Evolutionary conservation across 1,284 basidiomycete species (phyloP).

Genomic region (Boletus hoseneyae): DNA sequence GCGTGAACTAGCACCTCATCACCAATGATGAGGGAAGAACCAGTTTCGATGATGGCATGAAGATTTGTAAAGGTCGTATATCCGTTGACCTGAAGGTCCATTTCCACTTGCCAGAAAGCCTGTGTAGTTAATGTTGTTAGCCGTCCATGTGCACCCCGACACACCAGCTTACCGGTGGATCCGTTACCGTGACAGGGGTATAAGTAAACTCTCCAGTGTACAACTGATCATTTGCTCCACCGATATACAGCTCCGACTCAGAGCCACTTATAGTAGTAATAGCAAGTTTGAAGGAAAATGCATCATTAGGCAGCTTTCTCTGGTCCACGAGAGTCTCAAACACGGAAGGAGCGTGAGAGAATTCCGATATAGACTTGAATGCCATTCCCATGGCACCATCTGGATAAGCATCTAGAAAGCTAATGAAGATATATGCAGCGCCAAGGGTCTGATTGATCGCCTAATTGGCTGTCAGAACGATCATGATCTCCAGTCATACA

Average conservation of each 20-base stretch:
- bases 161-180: background rate
- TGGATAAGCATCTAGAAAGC: too few relatives aligned
- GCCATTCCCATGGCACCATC: slow-evolving; percentile 37
- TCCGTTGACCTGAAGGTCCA: slow-evolving; percentile 22
- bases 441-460: slow-evolving; percentile 27
- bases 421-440: too few relatives aligned
- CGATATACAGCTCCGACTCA: slow-evolving; percentile 37
- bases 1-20: background rate
- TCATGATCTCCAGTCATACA: background rate
- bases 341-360: slow-evolving; percentile 17
- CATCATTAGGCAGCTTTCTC: slow-evolving; percentile 20
- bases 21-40: too few relatives aligned
- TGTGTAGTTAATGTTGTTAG: slow-evolving; percentile 14
- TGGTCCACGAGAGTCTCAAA: slow-evolving; percentile 28
- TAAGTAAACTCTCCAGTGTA: slow-evolving; percentile 19
- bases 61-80: slow-evolving; percentile 37
- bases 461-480: slow-evolving; percentile 11
- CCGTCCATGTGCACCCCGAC: background rate
- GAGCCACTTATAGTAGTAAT: too few relatives aligned
- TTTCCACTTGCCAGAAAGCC: slow-evolving; percentile 42
- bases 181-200: slow-evolving; percentile 26
- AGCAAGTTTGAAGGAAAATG: slow-evolving; percentile 41
- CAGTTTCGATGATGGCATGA: slow-evolving; percentile 6
- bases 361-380: slow-evolving; percentile 15
- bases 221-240: slow-evolving; percentile 28